A percentile compares a stretch with the other conserved stretches of the same genome.
Conservation (phyloP, 306 rosid genomes). For the Rosa persica region DNA sequence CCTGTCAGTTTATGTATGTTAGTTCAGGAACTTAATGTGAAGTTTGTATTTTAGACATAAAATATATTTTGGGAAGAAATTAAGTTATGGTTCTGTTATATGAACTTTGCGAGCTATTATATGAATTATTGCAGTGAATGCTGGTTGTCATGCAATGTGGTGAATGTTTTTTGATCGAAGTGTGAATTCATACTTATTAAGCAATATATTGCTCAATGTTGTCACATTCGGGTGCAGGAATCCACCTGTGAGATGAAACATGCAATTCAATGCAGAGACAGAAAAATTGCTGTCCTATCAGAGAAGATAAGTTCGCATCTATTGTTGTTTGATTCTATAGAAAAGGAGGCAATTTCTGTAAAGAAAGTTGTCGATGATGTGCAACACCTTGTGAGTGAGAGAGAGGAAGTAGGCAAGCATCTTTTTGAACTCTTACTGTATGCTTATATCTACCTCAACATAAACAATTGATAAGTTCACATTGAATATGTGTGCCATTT, state of each 20-base stretch:
- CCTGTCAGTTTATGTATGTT: neutral
- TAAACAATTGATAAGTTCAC: neutral
- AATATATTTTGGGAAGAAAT: neutral
- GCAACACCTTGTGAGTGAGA: conserved; percentile 53
- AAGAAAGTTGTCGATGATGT: conserved; percentile 59
- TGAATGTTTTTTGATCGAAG: neutral
- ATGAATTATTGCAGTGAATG: neutral
- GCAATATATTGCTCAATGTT: neutral
- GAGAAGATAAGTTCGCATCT: conserved; percentile 69
- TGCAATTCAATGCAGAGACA: conserved; percentile 51
- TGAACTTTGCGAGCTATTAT: neutral
- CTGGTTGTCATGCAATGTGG: neutral
- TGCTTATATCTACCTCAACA: conserved; percentile 19
- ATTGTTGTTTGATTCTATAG: conserved; percentile 64
- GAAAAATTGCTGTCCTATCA: conserved; percentile 56
- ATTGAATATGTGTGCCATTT: conserved; percentile 15
- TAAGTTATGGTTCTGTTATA: neutral
- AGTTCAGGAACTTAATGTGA: neutral
- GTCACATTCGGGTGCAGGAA: conserved; percentile 43
- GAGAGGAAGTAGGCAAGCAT: conserved; percentile 71
- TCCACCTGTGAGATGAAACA: conserved; percentile 59
- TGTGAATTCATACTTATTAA: neutral
- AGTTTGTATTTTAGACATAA: neutral
- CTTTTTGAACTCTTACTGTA: conserved; percentile 21
- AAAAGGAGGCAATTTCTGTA: conserved; percentile 59